Evolutionary conservation across 768 basidiomycete species (phyloP).

Genomic region (Tulasnella sp.): DNA sequence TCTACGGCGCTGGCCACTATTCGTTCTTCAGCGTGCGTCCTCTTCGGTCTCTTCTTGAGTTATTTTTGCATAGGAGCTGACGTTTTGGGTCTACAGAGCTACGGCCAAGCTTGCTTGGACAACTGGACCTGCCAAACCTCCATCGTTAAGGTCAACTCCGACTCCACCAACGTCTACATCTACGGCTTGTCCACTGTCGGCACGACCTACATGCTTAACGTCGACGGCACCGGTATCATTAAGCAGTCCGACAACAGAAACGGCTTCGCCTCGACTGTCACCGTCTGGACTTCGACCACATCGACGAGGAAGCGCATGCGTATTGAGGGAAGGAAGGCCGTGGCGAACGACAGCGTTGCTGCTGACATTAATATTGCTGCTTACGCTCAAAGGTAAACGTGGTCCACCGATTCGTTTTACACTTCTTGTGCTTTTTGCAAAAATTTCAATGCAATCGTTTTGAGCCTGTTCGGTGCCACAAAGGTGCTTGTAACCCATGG

Average conservation of each 20-base stretch:
- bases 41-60: not conserved
- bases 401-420: too few species aligned
- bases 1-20: constrained; percentile 68
- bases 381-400: not conserved
- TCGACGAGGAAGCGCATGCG: constrained; percentile 18
- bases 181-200: constrained; percentile 61
- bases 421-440: too few species aligned
- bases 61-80: not conserved
- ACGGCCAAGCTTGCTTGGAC: constrained; percentile 47
- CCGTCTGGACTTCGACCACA: constrained; percentile 20
- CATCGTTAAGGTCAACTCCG: constrained; percentile 49
- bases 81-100: constrained; percentile 43
- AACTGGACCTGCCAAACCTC: constrained; percentile 53
- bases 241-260: constrained; percentile 50
- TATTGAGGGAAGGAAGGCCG: constrained; percentile 8
- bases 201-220: constrained; percentile 50
- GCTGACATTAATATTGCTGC: not conserved
- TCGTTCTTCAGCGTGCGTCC: constrained; percentile 58
- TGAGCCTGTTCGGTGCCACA: too few species aligned
- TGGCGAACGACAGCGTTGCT: constrained; percentile 1
- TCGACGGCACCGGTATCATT: constrained; percentile 47
- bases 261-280: constrained; percentile 36
- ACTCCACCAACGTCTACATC: constrained; percentile 46
- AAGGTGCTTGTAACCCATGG: too few species aligned
- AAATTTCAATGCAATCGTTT: too few species aligned